A percentile compares a stretch with the other conserved stretches of the same genome.
Evolutionary conservation across 352 stramenopile genomes (phyloP).

Genomic region (Peronospora belbahrii): DNA sequence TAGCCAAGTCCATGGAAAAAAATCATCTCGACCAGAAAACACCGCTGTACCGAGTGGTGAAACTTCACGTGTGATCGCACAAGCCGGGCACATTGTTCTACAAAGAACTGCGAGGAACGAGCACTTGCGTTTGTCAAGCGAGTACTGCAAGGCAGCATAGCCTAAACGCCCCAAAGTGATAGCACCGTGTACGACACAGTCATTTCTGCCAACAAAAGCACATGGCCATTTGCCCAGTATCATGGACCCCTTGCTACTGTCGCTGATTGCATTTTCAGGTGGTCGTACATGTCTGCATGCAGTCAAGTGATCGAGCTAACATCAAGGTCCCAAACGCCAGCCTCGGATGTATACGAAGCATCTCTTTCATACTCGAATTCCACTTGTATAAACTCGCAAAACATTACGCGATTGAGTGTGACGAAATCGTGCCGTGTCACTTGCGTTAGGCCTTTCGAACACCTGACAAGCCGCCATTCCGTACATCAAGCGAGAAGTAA

Average conservation of each 20-base stretch:
- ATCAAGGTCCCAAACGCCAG: constrained; percentile 11
- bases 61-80: constrained; percentile 1
- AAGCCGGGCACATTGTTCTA: constrained; percentile 25
- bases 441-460: no score
- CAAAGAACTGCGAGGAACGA: constrained; percentile 38
- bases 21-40: constrained; percentile 28
- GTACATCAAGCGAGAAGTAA: constrained; percentile 2
- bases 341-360: neutral
- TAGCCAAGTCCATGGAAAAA: constrained; percentile 53
- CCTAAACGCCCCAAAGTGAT: no score
- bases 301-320: constrained; percentile 62
- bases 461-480: constrained; percentile 30
- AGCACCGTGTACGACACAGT: constrained; percentile 52
- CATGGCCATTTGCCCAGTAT: constrained; percentile 60
- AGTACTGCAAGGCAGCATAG: constrained; percentile 53
- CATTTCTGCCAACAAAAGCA: constrained; percentile 52
- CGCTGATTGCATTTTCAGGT: constrained; percentile 36
- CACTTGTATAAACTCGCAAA: constrained; percentile 3
- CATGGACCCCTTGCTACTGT: constrained; percentile 32
- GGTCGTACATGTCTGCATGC: constrained; percentile 59
- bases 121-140: constrained; percentile 65
- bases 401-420: constrained; percentile 37
- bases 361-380: neutral
- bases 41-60: neutral
- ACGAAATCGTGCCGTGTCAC: constrained; percentile 48